Conservation (phyloP, 805 yeast genomes). For the Alloascoidea africana region DNA sequence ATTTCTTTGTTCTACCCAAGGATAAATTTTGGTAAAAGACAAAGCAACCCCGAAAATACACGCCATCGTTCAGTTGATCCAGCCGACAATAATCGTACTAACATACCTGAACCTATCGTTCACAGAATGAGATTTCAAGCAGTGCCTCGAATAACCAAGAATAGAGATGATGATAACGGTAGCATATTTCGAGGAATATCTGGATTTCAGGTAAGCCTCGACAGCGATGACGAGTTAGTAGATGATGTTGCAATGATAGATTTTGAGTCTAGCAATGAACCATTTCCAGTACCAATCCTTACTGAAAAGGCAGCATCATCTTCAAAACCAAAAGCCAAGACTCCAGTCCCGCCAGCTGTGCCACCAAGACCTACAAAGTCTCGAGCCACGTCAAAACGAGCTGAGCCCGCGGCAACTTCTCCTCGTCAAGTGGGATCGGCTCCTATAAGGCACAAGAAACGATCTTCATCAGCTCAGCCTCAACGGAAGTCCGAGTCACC, state of each 20-base stretch:
- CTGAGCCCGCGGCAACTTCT: no score
- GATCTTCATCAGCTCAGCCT: neutral
- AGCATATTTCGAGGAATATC: neutral
- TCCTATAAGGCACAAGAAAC: neutral
- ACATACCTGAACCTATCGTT: neutral
- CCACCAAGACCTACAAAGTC: neutral
- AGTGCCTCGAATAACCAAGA: no score
- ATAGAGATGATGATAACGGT: no score
- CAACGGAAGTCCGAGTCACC: neutral
- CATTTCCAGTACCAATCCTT: neutral
- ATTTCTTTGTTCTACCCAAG: neutral
- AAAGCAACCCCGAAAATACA: no score
- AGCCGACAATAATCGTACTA: no score
- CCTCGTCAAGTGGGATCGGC: neutral
- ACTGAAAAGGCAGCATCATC: no score
- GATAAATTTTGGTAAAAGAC: neutral
- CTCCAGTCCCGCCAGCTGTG: neutral
- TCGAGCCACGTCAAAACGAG: no score
- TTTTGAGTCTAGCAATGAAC: neutral
- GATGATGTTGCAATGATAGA: neutral
- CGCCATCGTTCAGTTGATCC: no score
- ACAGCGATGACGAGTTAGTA: neutral
- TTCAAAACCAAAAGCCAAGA: slow-evolving; percentile 1
- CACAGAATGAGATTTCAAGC: neutral
- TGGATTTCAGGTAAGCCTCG: neutral